phyloP scores from a whole-genome alignment of 2,329 filamentous ascomycete species.

The Hypoxylon sp. region DNA sequence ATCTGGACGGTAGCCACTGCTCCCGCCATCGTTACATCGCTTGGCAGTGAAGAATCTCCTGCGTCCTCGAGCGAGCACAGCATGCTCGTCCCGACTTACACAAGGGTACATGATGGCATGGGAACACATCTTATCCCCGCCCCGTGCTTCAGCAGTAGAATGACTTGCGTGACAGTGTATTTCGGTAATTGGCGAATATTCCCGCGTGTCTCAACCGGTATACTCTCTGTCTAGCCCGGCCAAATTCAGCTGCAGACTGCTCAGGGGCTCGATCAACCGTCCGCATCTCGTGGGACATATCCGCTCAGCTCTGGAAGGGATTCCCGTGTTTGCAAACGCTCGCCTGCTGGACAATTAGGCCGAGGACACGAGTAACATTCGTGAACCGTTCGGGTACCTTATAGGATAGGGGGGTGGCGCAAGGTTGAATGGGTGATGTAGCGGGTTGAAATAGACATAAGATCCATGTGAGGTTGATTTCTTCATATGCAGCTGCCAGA shows the following conservation, averaged over 20 bases:
- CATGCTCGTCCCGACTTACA: slow-evolving; percentile 37
- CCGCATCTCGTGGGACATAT: slow-evolving; percentile 30
- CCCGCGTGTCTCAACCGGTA: slow-evolving; percentile 43
- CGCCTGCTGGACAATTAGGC: slow-evolving; percentile 18
- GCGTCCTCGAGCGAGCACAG: slow-evolving; percentile 18
- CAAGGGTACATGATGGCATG: slow-evolving; percentile 39
- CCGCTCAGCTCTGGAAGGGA: slow-evolving; percentile 29
- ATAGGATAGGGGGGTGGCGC: slow-evolving; percentile 12
- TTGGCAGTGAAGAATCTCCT: slow-evolving; percentile 22
- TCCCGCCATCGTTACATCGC: slow-evolving; percentile 14
- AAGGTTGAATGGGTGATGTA: slow-evolving; percentile 16
- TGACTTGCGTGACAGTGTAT: slow-evolving; percentile 36
- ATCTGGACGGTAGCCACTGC: slow-evolving; percentile 1
- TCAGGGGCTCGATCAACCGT: slow-evolving; percentile 26
- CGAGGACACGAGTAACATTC: slow-evolving; percentile 1
- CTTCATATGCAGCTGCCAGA: slow-evolving; percentile 13
- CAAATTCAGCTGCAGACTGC: slow-evolving; percentile 22
- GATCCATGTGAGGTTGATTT: slow-evolving; percentile 22
- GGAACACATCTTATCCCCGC: slow-evolving; percentile 32
- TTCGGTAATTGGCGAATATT: slow-evolving; percentile 44
- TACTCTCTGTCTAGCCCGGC: slow-evolving; percentile 32
- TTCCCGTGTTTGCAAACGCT: slow-evolving; percentile 36
- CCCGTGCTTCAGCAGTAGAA: slow-evolving; percentile 32
- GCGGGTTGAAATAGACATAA: slow-evolving; percentile 16
- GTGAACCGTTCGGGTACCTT: neutral